These are phyloP conservation scores for Auricularia cornea DNA, from an alignment of 768 basidiomycete species.

Conservation along the genomic window DNA sequence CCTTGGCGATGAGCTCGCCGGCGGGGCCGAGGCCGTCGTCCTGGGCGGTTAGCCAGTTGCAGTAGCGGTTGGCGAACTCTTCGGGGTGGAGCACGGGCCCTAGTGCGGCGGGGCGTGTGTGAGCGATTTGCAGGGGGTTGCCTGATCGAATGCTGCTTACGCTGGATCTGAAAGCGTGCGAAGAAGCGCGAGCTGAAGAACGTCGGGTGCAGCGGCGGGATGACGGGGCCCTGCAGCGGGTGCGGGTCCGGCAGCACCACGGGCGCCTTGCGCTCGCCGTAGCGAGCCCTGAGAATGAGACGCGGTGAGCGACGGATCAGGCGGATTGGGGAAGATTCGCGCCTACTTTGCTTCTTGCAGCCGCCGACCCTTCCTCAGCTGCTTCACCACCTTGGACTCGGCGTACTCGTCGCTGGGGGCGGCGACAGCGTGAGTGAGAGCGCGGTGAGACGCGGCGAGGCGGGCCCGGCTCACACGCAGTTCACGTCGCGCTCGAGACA, in stretches of 20 bases:
- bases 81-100: conserved; percentile 78
- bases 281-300: neutral
- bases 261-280: conserved; percentile 54
- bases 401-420: conserved; percentile 76
- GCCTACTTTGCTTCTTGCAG: conserved; percentile 81
- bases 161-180: conserved; percentile 73
- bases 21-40: conserved; percentile 45
- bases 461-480: conserved; percentile 68
- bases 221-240: conserved; percentile 29
- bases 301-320: conserved; percentile 5
- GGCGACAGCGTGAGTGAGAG: neutral
- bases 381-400: conserved; percentile 82
- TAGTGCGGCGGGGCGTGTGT: conserved; percentile 24
- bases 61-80: conserved; percentile 70
- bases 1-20: conserved; percentile 69
- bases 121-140: neutral
- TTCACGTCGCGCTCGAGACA: conserved; percentile 82
- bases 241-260: conserved; percentile 18
- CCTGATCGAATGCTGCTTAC: conserved; percentile 34
- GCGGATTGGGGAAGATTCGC: conserved; percentile 9
- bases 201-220: conserved; percentile 64
- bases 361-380: conserved; percentile 68
- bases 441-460: neutral
- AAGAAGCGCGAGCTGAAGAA: conserved; percentile 87
- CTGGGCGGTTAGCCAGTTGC: conserved; percentile 50